A percentile compares a stretch with the other conserved stretches of the same genome.
phyloP scores from a whole-genome alignment of 306 rosid species.

The Dryas alaskensis region DNA sequence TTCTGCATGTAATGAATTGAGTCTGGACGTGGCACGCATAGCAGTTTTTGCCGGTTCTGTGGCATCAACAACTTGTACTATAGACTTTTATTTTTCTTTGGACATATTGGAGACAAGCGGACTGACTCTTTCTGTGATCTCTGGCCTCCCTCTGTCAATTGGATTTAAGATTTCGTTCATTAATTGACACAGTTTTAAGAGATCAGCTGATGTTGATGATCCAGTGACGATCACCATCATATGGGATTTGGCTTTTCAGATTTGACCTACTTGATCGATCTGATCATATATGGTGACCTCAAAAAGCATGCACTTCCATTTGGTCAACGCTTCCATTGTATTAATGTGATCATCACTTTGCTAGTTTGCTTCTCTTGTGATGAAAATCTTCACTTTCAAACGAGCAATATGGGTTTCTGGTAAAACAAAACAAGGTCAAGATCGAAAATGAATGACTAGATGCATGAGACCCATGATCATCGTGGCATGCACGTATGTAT shows the following conservation, averaged over 20 bases:
- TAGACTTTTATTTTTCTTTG: neutral
- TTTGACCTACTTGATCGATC: conserved; percentile 2
- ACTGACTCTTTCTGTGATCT: neutral
- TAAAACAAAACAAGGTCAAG: no score
- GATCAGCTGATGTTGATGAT: no score
- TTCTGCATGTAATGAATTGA: no score
- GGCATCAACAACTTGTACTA: conserved; percentile 1
- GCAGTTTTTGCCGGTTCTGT: conserved; percentile 13
- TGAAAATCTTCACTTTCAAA: no score
- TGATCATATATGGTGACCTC: conserved; percentile 21
- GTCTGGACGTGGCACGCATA: neutral
- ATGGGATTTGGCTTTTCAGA: conserved; percentile 11
- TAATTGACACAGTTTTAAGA: neutral
- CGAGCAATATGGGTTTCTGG: no score
- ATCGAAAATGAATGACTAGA: no score
- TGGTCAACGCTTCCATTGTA: neutral
- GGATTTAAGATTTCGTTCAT: conserved; percentile 18
- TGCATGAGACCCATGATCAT: no score
- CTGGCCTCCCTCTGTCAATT: conserved; percentile 1
- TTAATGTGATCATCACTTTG: no score
- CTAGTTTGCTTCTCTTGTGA: no score
- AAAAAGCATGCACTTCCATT: no score
- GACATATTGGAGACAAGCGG: neutral
- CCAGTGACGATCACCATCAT: no score
- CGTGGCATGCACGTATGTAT: neutral